phyloP scores from a whole-genome alignment of 1,284 basidiomycete species.

The Cutaneotrichosporon dermatis region DNA sequence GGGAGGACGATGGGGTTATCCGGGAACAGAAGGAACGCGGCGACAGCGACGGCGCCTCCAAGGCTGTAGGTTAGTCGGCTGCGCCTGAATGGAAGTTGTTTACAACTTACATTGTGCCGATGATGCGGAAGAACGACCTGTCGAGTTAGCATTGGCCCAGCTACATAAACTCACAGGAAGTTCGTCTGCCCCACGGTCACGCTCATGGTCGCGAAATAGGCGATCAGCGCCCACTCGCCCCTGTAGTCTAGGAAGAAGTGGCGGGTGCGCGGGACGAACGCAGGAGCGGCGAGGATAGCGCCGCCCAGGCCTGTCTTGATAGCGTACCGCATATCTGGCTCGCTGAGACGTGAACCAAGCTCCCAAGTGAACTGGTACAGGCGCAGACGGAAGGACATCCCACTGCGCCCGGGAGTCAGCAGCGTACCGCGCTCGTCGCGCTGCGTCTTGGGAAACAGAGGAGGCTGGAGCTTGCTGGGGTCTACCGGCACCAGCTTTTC shows the following conservation, averaged over 20 bases:
- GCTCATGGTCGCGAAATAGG: constrained; percentile 83
- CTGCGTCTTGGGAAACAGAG: constrained; percentile 69
- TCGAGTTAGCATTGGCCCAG: neutral
- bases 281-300: constrained; percentile 75
- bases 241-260: constrained; percentile 71
- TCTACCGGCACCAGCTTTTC: constrained; percentile 62
- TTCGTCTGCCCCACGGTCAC: constrained; percentile 81
- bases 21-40: constrained; percentile 67
- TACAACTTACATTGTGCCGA: too few relatives aligned
- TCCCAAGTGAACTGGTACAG: constrained; percentile 71
- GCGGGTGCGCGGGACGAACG: constrained; percentile 74
- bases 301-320: constrained; percentile 67
- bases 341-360: constrained; percentile 63
- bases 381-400: constrained; percentile 59
- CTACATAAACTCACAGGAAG: constrained; percentile 55
- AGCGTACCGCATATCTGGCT: constrained; percentile 78
- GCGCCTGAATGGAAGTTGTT: too few relatives aligned
- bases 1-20: constrained; percentile 71
- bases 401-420: constrained; percentile 63
- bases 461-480: constrained; percentile 58
- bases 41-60: constrained; percentile 71
- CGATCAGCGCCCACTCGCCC: constrained; percentile 93
- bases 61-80: constrained; percentile 57
- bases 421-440: constrained; percentile 79
- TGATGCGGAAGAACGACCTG: constrained; percentile 59